Evolutionary conservation across 2,329 filamentous ascomycete species (phyloP).

Genomic region (Exophiala aquamarina): DNA sequence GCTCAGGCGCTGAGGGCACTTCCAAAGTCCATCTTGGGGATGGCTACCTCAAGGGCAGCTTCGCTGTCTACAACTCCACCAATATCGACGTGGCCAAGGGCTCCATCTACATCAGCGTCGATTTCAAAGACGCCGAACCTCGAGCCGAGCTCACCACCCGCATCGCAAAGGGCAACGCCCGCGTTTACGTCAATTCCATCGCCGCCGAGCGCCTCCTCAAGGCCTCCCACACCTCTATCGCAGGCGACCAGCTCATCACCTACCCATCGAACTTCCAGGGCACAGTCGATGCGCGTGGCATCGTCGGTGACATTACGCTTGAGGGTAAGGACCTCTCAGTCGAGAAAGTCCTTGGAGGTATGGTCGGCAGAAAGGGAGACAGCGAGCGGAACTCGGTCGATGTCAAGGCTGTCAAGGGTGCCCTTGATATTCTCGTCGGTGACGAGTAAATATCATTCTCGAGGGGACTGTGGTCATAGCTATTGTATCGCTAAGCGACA

Average conservation of each 20-base stretch:
- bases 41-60: conserved; percentile 15
- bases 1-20: conserved; percentile 12
- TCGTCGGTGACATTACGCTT: conserved; percentile 18
- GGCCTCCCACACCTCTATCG: conserved; percentile 11
- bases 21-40: conserved; percentile 17
- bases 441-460: too few relatives aligned
- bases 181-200: conserved; percentile 19
- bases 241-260: conserved; percentile 19
- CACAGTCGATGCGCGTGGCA: conserved; percentile 17
- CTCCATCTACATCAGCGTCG: conserved; percentile 14
- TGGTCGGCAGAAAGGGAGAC: conserved; percentile 16
- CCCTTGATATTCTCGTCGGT: conserved; percentile 20
- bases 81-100: conserved; percentile 12
- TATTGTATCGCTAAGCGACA: too few relatives aligned
- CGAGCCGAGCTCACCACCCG: conserved; percentile 16
- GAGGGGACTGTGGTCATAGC: too few relatives aligned
- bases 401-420: conserved; percentile 17
- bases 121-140: conserved; percentile 10
- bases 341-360: conserved; percentile 18
- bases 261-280: conserved; percentile 22
- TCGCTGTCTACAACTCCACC: conserved; percentile 19
- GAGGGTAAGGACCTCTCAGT: conserved; percentile 19
- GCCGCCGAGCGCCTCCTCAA: conserved; percentile 13
- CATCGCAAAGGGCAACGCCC: conserved; percentile 15
- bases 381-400: conserved; percentile 12